Percentiles rank a stretch among this genome's conserved stretches.
phyloP scores from a whole-genome alignment of 1,284 basidiomycete species.

The Ustanciosporium gigantosporum region DNA sequence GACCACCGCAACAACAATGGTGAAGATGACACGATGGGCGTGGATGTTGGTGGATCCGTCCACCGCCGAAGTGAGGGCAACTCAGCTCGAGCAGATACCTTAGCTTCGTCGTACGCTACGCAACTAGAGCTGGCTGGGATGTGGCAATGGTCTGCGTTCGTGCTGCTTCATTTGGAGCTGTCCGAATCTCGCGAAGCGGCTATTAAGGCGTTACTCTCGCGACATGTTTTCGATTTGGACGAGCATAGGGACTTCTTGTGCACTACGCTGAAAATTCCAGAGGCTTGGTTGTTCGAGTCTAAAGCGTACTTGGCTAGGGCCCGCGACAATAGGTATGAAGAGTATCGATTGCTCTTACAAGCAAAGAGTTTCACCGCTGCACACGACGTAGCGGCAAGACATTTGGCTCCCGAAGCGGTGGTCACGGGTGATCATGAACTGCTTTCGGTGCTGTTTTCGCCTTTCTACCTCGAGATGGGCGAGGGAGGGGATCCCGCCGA shows the following conservation, averaged over 20 bases:
- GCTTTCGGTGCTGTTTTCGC: slow-evolving; percentile 74
- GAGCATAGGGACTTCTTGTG: slow-evolving; percentile 74
- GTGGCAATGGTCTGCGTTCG: slow-evolving; percentile 84
- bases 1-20: not conserved
- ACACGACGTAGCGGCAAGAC: slow-evolving; percentile 76
- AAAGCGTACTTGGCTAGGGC: slow-evolving; percentile 71
- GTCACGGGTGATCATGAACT: slow-evolving; percentile 77
- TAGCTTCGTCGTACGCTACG: slow-evolving; percentile 81
- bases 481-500: slow-evolving; percentile 61
- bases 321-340: slow-evolving; percentile 71
- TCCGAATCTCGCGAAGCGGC: slow-evolving; percentile 71
- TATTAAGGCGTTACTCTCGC: slow-evolving; percentile 77
- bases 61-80: slow-evolving; percentile 23
- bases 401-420: slow-evolving; percentile 88
- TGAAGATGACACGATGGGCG: slow-evolving; percentile 55
- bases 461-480: slow-evolving; percentile 70
- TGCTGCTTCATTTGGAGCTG: slow-evolving; percentile 84
- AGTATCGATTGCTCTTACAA: slow-evolving; percentile 76
- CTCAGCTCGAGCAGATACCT: slow-evolving; percentile 73
- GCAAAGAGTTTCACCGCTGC: slow-evolving; percentile 75
- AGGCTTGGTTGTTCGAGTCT: slow-evolving; percentile 83
- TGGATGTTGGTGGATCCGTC: slow-evolving; percentile 67
- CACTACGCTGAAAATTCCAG: slow-evolving; percentile 77
- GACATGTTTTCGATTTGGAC: slow-evolving; percentile 72
- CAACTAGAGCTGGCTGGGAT: slow-evolving; percentile 81